A percentile compares a stretch with the other conserved stretches of the same genome.
Conservation (phyloP, 148 eudicot genomes). For the Selenicereus undatus region DNA sequence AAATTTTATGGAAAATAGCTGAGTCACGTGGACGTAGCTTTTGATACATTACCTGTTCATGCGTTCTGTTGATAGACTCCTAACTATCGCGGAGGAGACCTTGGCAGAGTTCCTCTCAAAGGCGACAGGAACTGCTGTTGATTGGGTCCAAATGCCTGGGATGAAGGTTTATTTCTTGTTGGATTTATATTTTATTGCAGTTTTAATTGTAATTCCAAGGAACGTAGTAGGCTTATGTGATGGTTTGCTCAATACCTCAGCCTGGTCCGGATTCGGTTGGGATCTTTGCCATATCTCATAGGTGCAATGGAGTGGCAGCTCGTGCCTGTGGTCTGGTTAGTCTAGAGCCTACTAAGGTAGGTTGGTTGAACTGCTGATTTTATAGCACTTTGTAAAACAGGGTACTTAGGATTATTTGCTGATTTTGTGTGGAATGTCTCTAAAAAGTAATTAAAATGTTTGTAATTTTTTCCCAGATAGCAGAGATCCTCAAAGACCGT, state of each 20-base stretch:
- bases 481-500: constrained; percentile 96
- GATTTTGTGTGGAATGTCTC: constrained; percentile 9
- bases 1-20: too few species aligned
- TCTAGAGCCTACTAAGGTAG: constrained; percentile 92
- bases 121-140: constrained; percentile 99
- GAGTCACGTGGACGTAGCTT: too few species aligned
- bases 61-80: constrained; percentile 54
- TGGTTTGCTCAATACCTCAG: constrained; percentile 33
- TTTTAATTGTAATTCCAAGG: constrained; percentile 1
- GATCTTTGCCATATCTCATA: constrained; percentile 91
- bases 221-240: constrained; percentile 8
- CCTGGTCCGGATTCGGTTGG: constrained; percentile 99
- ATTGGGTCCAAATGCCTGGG: constrained; percentile 99
- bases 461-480: constrained; percentile 49
- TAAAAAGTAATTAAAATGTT: neutral
- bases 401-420: neutral
- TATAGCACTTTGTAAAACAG: neutral
- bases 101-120: constrained; percentile 99
- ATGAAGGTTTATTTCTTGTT: constrained; percentile 65
- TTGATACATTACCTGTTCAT: neutral
- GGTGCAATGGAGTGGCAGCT: constrained; percentile 92
- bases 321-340: constrained; percentile 96
- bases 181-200: neutral
- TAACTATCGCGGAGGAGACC: constrained; percentile 94
- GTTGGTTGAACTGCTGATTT: constrained; percentile 1